These are phyloP conservation scores for Euryodendron excelsum DNA, from an alignment of 148 eudicot genomes.

Conservation along the genomic window DNA sequence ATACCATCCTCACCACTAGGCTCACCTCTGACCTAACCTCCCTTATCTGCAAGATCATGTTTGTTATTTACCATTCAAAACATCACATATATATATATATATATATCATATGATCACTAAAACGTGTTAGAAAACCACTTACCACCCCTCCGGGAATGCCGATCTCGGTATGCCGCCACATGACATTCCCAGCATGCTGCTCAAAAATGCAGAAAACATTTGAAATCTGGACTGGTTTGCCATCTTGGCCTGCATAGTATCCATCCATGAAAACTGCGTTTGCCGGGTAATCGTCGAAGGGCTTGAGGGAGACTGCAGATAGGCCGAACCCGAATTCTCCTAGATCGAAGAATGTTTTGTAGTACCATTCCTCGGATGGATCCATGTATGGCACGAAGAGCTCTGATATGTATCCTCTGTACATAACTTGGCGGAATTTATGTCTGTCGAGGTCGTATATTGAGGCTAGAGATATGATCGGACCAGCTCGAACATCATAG, in stretches of 20 bases:
- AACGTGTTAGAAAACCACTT: neutral
- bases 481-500: neutral
- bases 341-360: neutral
- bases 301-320: neutral
- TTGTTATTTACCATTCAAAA: too few relatives aligned
- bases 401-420: constrained; percentile 5
- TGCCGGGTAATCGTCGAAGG: neutral
- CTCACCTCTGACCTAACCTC: constrained; percentile 4
- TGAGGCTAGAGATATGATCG: constrained; percentile 13
- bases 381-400: constrained; percentile 14
- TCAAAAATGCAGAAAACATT: constrained; percentile 11
- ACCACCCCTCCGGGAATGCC: neutral
- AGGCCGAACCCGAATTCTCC: constrained; percentile 13
- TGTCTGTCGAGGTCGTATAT: neutral
- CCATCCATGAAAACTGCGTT: constrained; percentile 13
- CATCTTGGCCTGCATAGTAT: neutral
- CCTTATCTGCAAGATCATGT: constrained; percentile 1
- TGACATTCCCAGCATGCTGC: neutral
- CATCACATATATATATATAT: too few relatives aligned
- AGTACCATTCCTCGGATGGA: constrained; percentile 10
- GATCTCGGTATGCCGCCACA: neutral
- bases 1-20: constrained; percentile 12
- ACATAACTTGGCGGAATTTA: neutral
- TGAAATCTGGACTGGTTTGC: neutral
- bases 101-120: neutral